Conservation (phyloP, 163 green algal species). For the Chloromonas sp. region DNA sequence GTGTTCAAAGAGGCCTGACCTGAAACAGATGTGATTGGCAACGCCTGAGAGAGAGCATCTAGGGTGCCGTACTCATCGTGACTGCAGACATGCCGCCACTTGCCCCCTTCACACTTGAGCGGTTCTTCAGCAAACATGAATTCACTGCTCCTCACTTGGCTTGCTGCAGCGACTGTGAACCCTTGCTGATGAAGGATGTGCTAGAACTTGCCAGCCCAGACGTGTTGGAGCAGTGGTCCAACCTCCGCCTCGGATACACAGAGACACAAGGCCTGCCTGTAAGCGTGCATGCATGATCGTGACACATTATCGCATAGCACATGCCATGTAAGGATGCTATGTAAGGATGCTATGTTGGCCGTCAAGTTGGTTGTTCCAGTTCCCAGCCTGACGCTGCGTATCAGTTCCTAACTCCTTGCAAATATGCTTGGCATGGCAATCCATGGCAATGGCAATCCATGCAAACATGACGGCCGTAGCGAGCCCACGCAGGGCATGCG, state of each 20-base stretch:
- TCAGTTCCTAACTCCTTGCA: background rate
- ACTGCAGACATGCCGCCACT: too few species aligned
- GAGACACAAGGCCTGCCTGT: slow-evolving; percentile 46
- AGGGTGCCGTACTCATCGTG: too few species aligned
- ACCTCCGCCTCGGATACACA: slow-evolving; percentile 43
- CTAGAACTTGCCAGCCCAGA: slow-evolving; percentile 25
- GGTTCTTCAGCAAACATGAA: slow-evolving; percentile 57
- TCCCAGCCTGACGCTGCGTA: too few species aligned
- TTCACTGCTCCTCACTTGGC: slow-evolving; percentile 47
- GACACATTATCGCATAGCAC: too few species aligned
- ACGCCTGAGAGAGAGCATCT: too few species aligned
- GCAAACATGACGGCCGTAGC: background rate
- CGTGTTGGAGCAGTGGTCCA: background rate
- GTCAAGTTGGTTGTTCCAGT: too few species aligned
- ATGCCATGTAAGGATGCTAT: too few species aligned
- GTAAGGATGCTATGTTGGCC: too few species aligned
- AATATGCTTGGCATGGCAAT: background rate
- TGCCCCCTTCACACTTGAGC: slow-evolving; percentile 7
- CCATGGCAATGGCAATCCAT: background rate
- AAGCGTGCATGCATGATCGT: background rate
- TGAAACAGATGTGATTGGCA: too few species aligned
- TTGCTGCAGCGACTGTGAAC: slow-evolving; percentile 56
- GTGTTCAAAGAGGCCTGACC: too few species aligned
- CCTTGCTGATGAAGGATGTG: slow-evolving; percentile 40
- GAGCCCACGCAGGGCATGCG: too few species aligned